Evolutionary conservation across 768 basidiomycete species (phyloP), one percentile per base, ranked within the genome.

Genomic region (Plicaturopsis crispa): DNA sequence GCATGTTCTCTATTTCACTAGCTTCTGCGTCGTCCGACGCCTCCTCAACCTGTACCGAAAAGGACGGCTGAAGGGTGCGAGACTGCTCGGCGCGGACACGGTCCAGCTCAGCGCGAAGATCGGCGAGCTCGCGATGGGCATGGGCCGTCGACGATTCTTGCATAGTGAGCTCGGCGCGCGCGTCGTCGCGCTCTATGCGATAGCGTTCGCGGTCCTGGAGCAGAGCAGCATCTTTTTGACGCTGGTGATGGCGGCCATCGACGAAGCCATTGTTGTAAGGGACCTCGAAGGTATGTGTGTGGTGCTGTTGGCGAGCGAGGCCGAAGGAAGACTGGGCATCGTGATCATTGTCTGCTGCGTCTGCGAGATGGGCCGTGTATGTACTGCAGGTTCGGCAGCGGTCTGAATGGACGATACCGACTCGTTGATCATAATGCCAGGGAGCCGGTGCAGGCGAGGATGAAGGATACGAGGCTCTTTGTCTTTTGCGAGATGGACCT

Each of bases 191-290:
- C 53, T 66, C 63, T 34, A 49, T 42, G 32, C 54, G 60, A 39
- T 51, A 55, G 28, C 46, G 56, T 35, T 68, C 67, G 8, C 48
- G 31, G 12, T 53, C 53, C 36, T 66, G 58, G 22, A 56, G 45
- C 8, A 60, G 52, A 21, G 55, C 57, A 24, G 58, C 52, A 26
- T 64, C 58, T 31, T 67, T 62, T 33, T 57, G 56, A 41, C 61
- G 62, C 32, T 68, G 66, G 31, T 58, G 65, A 16, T 66, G 62
- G 6, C 59, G 46, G 36, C 66, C 66, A 40, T 68, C 66, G 19
- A 48, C 42, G 33, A 67, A 10, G 12, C 66, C 66, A 45, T 65
- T 67, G 50, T 47, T 59, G 48, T 56, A 63, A 41, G 56, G 46
- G 10, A 59, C 60, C 38, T 68, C 66, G 45, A 58, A 58, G n/a